Conservation (phyloP, 2,329 filamentous ascomycete genomes). For the Microascus cirrosus region DNA sequence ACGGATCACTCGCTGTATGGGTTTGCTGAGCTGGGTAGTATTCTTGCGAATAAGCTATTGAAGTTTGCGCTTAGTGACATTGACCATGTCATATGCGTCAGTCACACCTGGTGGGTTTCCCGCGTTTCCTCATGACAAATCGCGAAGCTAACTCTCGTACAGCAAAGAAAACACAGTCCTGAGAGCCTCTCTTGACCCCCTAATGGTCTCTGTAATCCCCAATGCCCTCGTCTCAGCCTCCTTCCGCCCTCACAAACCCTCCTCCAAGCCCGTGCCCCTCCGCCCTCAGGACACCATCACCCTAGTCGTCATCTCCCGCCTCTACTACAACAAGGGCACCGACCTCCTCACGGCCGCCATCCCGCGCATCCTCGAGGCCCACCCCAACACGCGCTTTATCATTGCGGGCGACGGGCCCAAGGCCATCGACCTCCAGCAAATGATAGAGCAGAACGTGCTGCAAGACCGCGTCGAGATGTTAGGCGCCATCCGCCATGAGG, state of each 20-base stretch:
- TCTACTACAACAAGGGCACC: conserved; percentile 98
- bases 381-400: conserved; percentile 92
- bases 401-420: conserved; percentile 95
- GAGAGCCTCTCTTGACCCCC: conserved; percentile 81
- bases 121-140: not conserved
- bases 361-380: conserved; percentile 76
- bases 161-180: conserved; percentile 98
- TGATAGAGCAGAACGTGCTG: conserved; percentile 88
- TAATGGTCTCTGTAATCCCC: conserved; percentile 96
- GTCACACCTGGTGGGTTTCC: conserved; percentile 73
- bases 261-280: conserved; percentile 38
- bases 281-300: conserved; percentile 79
- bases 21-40: conserved; percentile 91
- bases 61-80: conserved; percentile 96
- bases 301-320: conserved; percentile 90
- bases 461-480: conserved; percentile 91
- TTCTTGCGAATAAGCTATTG: conserved; percentile 90
- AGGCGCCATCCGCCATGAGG: conserved; percentile 85
- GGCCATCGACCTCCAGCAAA: conserved; percentile 94
- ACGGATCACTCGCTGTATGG: conserved; percentile 97
- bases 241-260: conserved; percentile 57
- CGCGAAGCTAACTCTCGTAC: conserved; percentile 9
- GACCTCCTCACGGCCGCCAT: conserved; percentile 95
- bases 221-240: conserved; percentile 93
- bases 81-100: conserved; percentile 96